Evolutionary conservation across 2,329 filamentous ascomycete genomes (phyloP).

Genomic region (Leptoxyphium fumago): DNA sequence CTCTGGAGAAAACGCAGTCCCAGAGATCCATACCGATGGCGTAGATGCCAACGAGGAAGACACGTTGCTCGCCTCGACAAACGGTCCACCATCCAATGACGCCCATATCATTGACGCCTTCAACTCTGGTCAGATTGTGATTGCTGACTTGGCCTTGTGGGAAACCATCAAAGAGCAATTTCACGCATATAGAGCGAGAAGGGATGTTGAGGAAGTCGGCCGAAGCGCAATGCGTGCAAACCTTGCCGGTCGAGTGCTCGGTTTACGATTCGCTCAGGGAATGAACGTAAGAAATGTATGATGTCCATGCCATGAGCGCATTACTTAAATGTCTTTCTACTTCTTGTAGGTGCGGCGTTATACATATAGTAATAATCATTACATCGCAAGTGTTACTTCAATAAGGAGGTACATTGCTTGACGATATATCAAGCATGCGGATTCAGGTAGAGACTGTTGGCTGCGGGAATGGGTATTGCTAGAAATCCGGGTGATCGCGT

Average conservation of each 20-base stretch:
- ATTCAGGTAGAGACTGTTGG: too few species aligned
- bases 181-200: slow-evolving; percentile 21
- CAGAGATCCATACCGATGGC: slow-evolving; percentile 3
- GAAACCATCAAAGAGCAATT: slow-evolving; percentile 29
- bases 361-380: too few species aligned
- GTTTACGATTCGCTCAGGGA: not conserved
- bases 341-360: too few species aligned
- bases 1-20: slow-evolving; percentile 1
- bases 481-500: too few species aligned
- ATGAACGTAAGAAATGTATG: not conserved
- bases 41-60: slow-evolving; percentile 7
- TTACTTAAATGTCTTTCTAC: too few species aligned
- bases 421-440: too few species aligned
- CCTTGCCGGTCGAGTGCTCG: slow-evolving; percentile 1
- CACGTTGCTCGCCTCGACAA: slow-evolving; percentile 6
- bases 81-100: slow-evolving; percentile 13
- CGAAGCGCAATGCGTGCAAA: slow-evolving; percentile 2
- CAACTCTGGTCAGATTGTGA: slow-evolving; percentile 31
- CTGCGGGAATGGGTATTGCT: too few species aligned
- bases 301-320: not conserved
- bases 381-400: too few species aligned
- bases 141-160: slow-evolving; percentile 29
- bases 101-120: slow-evolving; percentile 28
- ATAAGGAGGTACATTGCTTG: too few species aligned
- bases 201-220: slow-evolving; percentile 3